phyloP scores from a whole-genome alignment of 2,329 filamentous ascomycete species.

The Zopfia rhizophila region DNA sequence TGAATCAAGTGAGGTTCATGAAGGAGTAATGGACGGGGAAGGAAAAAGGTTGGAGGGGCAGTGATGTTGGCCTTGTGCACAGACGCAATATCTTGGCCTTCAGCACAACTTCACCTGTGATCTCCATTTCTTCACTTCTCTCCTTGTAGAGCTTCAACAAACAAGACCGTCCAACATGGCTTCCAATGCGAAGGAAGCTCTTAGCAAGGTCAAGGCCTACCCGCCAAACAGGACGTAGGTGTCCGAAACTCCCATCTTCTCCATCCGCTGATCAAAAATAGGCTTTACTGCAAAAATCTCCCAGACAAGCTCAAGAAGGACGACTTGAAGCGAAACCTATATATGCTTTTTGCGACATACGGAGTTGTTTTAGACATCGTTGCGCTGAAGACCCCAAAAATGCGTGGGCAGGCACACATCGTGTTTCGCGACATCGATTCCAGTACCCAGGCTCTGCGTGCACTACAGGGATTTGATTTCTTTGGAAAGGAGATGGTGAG shows the following conservation, averaged over 20 bases:
- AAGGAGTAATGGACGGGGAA: neutral
- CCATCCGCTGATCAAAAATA: conserved; percentile 52
- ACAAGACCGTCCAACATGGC: conserved; percentile 20
- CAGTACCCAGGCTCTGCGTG: conserved; percentile 93
- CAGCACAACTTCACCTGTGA: neutral
- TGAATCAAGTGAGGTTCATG: conserved; percentile 16
- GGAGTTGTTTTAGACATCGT: conserved; percentile 93
- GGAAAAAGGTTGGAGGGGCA: conserved; percentile 10
- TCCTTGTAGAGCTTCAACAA: neutral
- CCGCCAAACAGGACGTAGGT: conserved; percentile 48
- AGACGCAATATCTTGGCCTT: conserved; percentile 15
- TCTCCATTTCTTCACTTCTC: neutral
- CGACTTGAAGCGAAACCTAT: conserved; percentile 86
- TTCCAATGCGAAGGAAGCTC: conserved; percentile 7
- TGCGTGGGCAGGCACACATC: conserved; percentile 95
- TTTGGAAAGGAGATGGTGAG: conserved; percentile 86
- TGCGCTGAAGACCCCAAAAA: conserved; percentile 86
- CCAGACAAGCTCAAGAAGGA: conserved; percentile 90
- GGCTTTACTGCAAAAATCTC: conserved; percentile 89
- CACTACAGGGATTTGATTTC: conserved; percentile 85
- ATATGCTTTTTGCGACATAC: conserved; percentile 94
- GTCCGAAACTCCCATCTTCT: neutral
- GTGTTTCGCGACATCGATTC: conserved; percentile 89
- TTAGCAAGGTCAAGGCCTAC: conserved; percentile 3
- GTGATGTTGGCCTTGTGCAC: conserved; percentile 6